Evolutionary conservation across 2,329 filamentous ascomycete species (phyloP).

Genomic region (Colletotrichum karsti): DNA sequence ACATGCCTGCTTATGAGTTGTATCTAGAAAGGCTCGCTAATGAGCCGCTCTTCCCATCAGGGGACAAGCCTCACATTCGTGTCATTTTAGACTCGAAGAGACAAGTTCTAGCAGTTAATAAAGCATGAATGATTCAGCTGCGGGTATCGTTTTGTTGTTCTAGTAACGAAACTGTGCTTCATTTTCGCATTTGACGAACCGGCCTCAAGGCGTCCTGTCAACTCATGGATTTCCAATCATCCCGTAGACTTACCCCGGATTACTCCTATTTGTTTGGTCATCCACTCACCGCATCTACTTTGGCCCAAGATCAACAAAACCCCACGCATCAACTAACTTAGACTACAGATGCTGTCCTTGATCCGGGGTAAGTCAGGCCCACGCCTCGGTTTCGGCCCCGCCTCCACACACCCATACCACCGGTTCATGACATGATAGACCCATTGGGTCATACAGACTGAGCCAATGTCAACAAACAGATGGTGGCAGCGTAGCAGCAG

Average conservation of each 20-base stretch:
- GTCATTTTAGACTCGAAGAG: slow-evolving; percentile 13
- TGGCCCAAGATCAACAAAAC: slow-evolving; percentile 1
- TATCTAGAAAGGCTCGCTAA: slow-evolving; percentile 13
- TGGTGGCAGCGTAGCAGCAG: not conserved
- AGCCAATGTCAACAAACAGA: not conserved
- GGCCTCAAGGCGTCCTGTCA: too few relatives aligned
- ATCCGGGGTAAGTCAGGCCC: slow-evolving; percentile 24
- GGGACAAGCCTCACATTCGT: slow-evolving; percentile 8
- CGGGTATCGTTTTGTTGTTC: too few relatives aligned
- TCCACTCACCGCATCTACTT: too few relatives aligned
- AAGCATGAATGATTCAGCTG: not conserved
- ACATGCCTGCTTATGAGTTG: slow-evolving; percentile 27
- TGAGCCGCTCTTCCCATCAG: not conserved
- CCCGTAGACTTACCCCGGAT: not conserved
- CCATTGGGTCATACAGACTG: slow-evolving; percentile 5
- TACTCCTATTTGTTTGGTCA: not conserved
- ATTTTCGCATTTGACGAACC: too few relatives aligned
- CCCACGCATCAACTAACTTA: not conserved
- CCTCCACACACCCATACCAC: not conserved
- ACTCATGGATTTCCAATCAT: too few relatives aligned
- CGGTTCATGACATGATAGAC: not conserved
- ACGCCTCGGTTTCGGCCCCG: not conserved
- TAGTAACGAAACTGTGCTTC: too few relatives aligned
- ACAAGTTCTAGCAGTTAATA: not conserved
- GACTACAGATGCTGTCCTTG: not conserved